A percentile compares a stretch with the other conserved stretches of the same genome.
Evolutionary conservation across 305 asterid species (phyloP).

Genomic region (Fraxinus angustifolia): DNA sequence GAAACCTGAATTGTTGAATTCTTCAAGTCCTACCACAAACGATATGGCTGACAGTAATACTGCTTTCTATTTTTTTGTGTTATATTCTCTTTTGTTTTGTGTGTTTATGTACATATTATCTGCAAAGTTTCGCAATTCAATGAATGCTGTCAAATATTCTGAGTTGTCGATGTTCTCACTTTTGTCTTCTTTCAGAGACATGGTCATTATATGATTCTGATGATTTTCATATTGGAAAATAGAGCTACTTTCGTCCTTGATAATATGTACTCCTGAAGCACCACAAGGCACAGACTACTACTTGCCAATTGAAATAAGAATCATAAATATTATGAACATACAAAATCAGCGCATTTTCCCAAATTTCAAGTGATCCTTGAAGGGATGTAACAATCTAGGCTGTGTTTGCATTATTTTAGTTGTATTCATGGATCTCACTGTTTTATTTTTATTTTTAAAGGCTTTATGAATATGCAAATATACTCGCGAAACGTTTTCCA

Average conservation of each 20-base stretch:
- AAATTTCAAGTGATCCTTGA: neutral
- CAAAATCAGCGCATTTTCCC: neutral
- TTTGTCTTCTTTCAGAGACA: neutral
- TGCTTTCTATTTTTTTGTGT: neutral
- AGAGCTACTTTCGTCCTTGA: neutral
- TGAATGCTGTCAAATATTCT: neutral
- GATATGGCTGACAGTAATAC: conserved; percentile 19
- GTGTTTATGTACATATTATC: neutral
- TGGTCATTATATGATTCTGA: neutral
- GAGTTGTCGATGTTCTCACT: neutral
- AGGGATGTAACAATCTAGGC: neutral
- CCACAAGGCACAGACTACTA: neutral
- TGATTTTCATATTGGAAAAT: neutral
- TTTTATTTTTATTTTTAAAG: neutral
- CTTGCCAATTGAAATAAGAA: neutral
- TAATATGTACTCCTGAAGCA: neutral
- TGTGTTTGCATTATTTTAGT: neutral
- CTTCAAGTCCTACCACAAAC: conserved; percentile 5
- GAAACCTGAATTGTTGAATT: conserved; percentile 32
- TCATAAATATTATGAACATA: neutral
- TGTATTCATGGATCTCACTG: neutral
- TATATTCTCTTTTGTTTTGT: neutral
- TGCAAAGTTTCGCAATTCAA: neutral
- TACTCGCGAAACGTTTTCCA: neutral
- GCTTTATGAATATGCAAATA: neutral